phyloP scores from a whole-genome alignment of 208 protist species.

The Trypanosoma congolense region DNA sequence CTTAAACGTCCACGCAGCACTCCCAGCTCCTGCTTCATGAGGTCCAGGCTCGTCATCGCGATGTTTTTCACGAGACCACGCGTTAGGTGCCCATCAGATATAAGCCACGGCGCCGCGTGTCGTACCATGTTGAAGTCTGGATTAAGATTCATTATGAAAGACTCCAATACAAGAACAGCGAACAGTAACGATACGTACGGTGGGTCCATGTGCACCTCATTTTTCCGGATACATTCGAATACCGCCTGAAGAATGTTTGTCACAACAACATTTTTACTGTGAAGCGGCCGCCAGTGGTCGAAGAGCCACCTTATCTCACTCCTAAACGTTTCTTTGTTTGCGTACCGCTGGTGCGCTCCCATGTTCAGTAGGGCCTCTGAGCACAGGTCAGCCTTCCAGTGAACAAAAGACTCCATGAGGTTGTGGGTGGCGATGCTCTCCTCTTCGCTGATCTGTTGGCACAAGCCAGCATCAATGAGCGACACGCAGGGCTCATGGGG shows the following conservation, averaged over 20 bases:
- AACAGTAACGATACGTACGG: slow-evolving; percentile 87
- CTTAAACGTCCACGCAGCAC: slow-evolving; percentile 59
- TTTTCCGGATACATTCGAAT: slow-evolving; percentile 76
- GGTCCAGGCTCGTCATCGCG: slow-evolving; percentile 51
- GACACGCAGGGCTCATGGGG: slow-evolving; percentile 69
- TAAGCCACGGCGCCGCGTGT: slow-evolving; percentile 83
- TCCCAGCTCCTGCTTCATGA: slow-evolving; percentile 46
- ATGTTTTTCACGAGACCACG: slow-evolving; percentile 81
- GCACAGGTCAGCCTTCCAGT: slow-evolving; percentile 72
- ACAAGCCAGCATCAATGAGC: slow-evolving; percentile 87
- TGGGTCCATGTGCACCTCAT: slow-evolving; percentile 87
- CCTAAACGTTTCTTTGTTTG: slow-evolving; percentile 45
- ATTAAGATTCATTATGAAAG: slow-evolving; percentile 91
- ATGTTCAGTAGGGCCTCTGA: slow-evolving; percentile 65
- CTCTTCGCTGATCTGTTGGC: slow-evolving; percentile 70
- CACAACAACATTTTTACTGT: slow-evolving; percentile 65
- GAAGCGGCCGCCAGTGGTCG: slow-evolving; percentile 60
- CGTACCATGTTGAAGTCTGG: slow-evolving; percentile 90
- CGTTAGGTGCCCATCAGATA: slow-evolving; percentile 80
- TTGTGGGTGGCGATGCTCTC: slow-evolving; percentile 59
- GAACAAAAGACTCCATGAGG: slow-evolving; percentile 84
- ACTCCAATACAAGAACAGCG: slow-evolving; percentile 85
- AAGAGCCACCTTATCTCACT: slow-evolving; percentile 52
- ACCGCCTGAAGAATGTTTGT: slow-evolving; percentile 81
- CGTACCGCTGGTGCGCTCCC: slow-evolving; percentile 53